Evolutionary conservation across 1,284 basidiomycete species (phyloP), one percentile per base, ranked within the genome.

Genomic region (Lentinus polychrous): DNA sequence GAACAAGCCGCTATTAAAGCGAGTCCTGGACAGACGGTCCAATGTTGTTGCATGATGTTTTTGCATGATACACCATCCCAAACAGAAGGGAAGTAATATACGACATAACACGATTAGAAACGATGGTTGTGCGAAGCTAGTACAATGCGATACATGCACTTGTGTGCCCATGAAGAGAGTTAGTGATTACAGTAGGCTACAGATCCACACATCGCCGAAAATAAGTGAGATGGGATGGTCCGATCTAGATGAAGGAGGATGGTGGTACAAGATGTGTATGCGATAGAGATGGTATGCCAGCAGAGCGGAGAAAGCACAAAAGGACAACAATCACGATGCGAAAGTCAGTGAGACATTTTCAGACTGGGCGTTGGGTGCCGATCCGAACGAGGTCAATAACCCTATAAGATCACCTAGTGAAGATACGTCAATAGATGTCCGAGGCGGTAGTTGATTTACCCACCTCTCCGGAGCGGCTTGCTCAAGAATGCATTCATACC

Each of bases 401-500:
- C 52, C 48, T 7, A 55, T 32, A 2, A 60, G 52, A 41, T 60
- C 59, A 32, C 40, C 59, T 60, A 31, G 11, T 17, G 51, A 15
- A 27, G 46, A 46, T 27, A 49, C 52, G 38, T 8, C 12, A 15
- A 11, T 20, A 14, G n/a, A 34, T 8, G 23, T 5, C 5, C 33
- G 15, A 38, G 34, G 18, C 46, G 36, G 14, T n/a, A 1, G 7
- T 12, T 11, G 14, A 34, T n/a, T 24, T 17, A 66, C 77, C 52
- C 51, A 81, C 82, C 66, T 62, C 78, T 80, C 59, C 71, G 77
- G 34, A 85, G 63, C 6, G 83, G 83, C 64, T 86, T 86, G 59
- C 78, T 83, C 53, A 84, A 74, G 61, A 85, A 86, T 2, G 72
- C 69, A 56, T 84, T 83, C 83, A 86, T 85, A 14, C 83, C 83